Evolutionary conservation across 2,329 filamentous ascomycete genomes (phyloP), one percentile per base, ranked within the genome.

Genomic region (Hypomyces perniciosus): DNA sequence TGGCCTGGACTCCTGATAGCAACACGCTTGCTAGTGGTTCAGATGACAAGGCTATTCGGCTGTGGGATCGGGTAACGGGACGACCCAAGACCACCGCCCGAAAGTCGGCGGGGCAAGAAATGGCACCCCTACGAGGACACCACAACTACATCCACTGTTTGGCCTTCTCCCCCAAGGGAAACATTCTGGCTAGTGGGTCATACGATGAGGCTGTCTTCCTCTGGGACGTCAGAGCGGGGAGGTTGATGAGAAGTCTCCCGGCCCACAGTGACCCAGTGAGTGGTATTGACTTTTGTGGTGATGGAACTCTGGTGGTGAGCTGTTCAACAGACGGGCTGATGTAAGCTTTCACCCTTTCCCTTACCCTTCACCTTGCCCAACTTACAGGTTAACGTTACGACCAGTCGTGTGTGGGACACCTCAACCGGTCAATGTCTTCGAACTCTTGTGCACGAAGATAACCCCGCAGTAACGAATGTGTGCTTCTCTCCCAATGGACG

Each of bases 171-270:
- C 93, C 93, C 2, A 97, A 96, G 68, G 93, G 93, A 27, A 99
- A 99, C 64, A 96, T 97, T 65, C 80, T 99, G 33, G 93, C 91
- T 12, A 95, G 88, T 58, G 93, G 93, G 9, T 95, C 88, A 57
- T 97, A 96, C 69, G 93, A 99, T 59, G 93, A 99, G 73, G 93
- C 93, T 4, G 90, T 99, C 0, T 96, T 96, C 57, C 71, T 99
- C 5, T 99, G 93, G 93, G 93, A 99, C 67, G 88, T 97, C 10
- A 80, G 93, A 10, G 89, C 90, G 0, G 91, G 90, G 0, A 78
- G 86, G 26, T 76, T 93, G 33, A 96, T 99, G 90, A 81, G 90
- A 49, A 91, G 86, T 55, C 72, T 99, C 35, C 93, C 93, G 1
- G 93, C 93, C 2, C 93, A 99, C 63, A 95, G 90, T 29, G 93